Evolutionary conservation across 2,329 filamentous ascomycete species (phyloP).

Genomic region (Claviceps capensis): DNA sequence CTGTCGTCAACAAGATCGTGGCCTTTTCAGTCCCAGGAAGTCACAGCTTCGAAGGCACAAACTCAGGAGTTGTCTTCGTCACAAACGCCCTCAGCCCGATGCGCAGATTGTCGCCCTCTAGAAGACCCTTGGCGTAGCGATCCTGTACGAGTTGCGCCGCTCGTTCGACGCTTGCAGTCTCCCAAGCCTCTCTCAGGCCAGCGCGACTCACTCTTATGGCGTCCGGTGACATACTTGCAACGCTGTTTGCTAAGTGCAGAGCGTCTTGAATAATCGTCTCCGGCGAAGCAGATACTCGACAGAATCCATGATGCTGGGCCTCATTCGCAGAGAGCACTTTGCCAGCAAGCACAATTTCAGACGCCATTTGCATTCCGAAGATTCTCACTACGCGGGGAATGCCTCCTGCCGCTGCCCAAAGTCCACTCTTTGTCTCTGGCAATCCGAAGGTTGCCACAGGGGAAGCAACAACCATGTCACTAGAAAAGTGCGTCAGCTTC

Average conservation of each 20-base stretch:
- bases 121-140: conserved; percentile 24
- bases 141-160: conserved; percentile 26
- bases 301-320: conserved; percentile 6
- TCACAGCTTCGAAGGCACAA: conserved; percentile 34
- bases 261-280: conserved; percentile 23
- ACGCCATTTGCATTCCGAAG: conserved; percentile 30
- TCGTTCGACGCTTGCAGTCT: conserved; percentile 25
- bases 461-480: conserved; percentile 39
- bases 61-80: conserved; percentile 33
- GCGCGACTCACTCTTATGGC: conserved; percentile 26
- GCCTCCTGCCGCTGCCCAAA: conserved; percentile 38
- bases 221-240: conserved; percentile 22
- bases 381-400: conserved; percentile 35
- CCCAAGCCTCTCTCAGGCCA: conserved; percentile 24
- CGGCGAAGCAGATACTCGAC: conserved; percentile 25
- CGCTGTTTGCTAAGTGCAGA: conserved; percentile 19
- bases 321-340: conserved; percentile 29
- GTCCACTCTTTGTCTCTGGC: conserved; percentile 39
- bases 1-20: background rate
- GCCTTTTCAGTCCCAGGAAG: background rate
- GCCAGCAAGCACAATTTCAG: conserved; percentile 35
- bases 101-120: conserved; percentile 31
- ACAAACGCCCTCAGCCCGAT: conserved; percentile 38
- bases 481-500: conserved; percentile 7
- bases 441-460: conserved; percentile 36